Evolutionary conservation across 129 eudicot species (phyloP), one percentile per base, ranked within the genome.

Genomic region (Lactuca sativa): DNA sequence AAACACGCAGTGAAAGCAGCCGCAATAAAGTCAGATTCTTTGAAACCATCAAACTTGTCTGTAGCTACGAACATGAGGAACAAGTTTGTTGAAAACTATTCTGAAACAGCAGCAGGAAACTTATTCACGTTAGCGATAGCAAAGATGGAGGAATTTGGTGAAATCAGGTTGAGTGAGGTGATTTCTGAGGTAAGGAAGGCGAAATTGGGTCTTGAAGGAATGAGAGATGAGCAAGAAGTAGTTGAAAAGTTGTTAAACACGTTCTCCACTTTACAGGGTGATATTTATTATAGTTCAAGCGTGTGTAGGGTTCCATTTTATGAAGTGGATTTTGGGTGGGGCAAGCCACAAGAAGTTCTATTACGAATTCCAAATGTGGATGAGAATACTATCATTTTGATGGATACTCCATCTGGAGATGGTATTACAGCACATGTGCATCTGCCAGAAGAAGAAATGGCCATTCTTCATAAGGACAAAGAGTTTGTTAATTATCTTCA

Each of bases 381-480:
- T 10, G 47, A 4, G 12, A 64, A 48, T 37, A 32, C 10, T 9
- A 18, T 71, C 6, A 2, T 43, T 4, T 13, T 71, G 16, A 15
- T 64, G 61, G 77, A 77, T 47, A 18, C 40, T 32, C 74, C 56
- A 2, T 6, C 7, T 33, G 70, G 70, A 11, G 75, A 68, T 76
- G 81, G 75, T 12, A 62, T 76, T 58, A 70, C 51, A 69, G 81
- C 56, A 13, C 0, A 49, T 5, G 67, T 48, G 36, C 30, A 11
- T 10, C 30, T 25, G 30, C 30, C 30, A 25, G 30, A 25, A 25
- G 30, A 25, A 25, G 30, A 25, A 25, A 25, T 77, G 77, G 52
- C 70, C 9, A 11, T 18, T 18, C 62, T 72, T 60, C 52, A 61
- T 34, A 15, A 36, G 32, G 77, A 72, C 52, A 40, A 61, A 15